Conservation (phyloP, 495 filamentous ascomycete species). For the Hypoxylon trugodes region DNA sequence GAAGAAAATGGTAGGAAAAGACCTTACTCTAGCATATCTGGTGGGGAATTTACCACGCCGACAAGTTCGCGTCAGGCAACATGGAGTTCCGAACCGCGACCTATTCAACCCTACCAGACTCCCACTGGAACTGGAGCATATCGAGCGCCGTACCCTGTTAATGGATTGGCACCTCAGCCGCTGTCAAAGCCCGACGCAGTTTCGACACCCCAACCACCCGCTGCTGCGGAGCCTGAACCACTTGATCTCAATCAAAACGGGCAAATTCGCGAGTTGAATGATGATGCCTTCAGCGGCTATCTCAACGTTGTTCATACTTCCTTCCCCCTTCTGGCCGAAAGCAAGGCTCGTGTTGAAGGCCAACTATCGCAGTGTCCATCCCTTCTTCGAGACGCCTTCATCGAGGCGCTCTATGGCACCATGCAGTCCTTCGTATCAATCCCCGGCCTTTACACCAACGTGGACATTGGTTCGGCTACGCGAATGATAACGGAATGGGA, state of each 20-base stretch:
- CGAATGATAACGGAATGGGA: constrained; percentile 64
- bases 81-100: constrained; percentile 51
- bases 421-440: constrained; percentile 63
- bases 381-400: constrained; percentile 73
- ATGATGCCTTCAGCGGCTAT: constrained; percentile 66
- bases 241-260: constrained; percentile 43
- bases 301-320: constrained; percentile 74
- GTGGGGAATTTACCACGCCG: constrained; percentile 47
- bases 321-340: constrained; percentile 76
- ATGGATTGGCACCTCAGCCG: constrained; percentile 53
- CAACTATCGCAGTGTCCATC: constrained; percentile 68
- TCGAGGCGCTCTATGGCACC: constrained; percentile 70
- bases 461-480: constrained; percentile 55
- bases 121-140: constrained; percentile 37
- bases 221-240: constrained; percentile 42
- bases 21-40: constrained; percentile 57
- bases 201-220: constrained; percentile 43
- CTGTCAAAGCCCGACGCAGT: constrained; percentile 39
- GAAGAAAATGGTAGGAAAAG: constrained; percentile 54
- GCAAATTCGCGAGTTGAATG: constrained; percentile 51
- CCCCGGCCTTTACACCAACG: constrained; percentile 47
- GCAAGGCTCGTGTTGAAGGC: constrained; percentile 67
- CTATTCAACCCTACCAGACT: constrained; percentile 50
- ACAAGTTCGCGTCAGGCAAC: constrained; percentile 41
- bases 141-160: constrained; percentile 48